phyloP scores from a whole-genome alignment of 371 early-diverging fungal genomes.

The Mucor indicus region DNA sequence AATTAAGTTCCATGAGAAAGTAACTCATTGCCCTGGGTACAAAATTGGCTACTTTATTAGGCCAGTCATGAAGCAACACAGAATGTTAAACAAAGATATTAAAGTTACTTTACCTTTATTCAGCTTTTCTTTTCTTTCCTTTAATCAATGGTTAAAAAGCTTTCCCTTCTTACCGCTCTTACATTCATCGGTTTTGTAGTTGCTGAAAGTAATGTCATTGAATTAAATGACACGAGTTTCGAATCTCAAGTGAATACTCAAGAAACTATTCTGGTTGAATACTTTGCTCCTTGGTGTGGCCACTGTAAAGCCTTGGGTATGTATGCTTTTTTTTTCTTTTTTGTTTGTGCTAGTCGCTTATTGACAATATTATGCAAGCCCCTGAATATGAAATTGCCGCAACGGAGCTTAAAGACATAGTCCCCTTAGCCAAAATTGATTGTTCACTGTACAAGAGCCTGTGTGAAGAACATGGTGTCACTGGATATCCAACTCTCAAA shows the following conservation, averaged over 20 bases:
- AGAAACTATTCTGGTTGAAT: slow-evolving; percentile 85
- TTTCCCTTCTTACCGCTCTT: slow-evolving; percentile 38
- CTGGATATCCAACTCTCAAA: slow-evolving; percentile 94
- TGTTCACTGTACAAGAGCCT: slow-evolving; percentile 84
- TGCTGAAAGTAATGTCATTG: slow-evolving; percentile 67
- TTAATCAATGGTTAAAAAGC: slow-evolving; percentile 35
- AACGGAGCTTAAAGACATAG: slow-evolving; percentile 66
- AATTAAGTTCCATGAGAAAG: too few species aligned
- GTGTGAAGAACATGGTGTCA: slow-evolving; percentile 76
- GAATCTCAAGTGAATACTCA: slow-evolving; percentile 56
- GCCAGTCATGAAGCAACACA: slow-evolving; percentile 19
- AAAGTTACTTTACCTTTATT: background rate
- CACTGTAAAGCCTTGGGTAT: slow-evolving; percentile 89
- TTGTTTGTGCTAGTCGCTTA: slow-evolving; percentile 1
- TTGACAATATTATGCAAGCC: too few species aligned
- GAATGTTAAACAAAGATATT: too few species aligned
- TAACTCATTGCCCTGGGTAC: too few species aligned
- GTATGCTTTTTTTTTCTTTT: background rate
- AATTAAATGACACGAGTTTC: slow-evolving; percentile 69
- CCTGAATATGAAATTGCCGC: slow-evolving; percentile 94
- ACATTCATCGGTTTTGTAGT: slow-evolving; percentile 36
- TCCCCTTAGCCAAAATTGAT: slow-evolving; percentile 92
- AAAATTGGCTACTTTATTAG: too few species aligned
- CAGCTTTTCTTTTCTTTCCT: slow-evolving; percentile 7
- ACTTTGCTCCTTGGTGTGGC: slow-evolving; percentile 95